Conservation (phyloP, 208 protist genomes). For the Endotrypanum monterogeii region DNA sequence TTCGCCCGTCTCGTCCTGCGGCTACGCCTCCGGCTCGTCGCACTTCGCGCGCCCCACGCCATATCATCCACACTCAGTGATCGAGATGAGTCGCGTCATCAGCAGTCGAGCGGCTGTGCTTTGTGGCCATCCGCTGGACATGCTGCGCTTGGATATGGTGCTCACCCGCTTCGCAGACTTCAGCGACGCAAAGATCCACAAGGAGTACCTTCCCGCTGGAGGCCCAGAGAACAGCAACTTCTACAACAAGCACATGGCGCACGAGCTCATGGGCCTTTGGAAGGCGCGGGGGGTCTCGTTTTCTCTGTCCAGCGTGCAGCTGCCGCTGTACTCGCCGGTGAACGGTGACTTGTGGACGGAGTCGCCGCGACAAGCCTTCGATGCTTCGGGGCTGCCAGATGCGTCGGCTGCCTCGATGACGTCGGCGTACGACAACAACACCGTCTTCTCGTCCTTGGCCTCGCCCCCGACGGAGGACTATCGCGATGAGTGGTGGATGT, state of each 20-base stretch:
- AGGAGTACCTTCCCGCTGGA: slow-evolving; percentile 61
- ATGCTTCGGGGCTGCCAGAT: not conserved
- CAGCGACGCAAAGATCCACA: slow-evolving; percentile 72
- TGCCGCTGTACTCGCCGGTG: slow-evolving; percentile 74
- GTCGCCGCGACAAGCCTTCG: not conserved
- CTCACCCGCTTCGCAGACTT: slow-evolving; percentile 58
- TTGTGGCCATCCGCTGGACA: slow-evolving; percentile 76
- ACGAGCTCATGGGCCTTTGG: slow-evolving; percentile 63
- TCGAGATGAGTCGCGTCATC: slow-evolving; percentile 74
- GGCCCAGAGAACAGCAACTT: slow-evolving; percentile 69
- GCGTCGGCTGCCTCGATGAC: slow-evolving; percentile 4
- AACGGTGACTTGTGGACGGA: slow-evolving; percentile 55
- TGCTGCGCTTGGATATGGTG: slow-evolving; percentile 61
- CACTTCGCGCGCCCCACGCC: not conserved
- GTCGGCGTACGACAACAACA: not conserved
- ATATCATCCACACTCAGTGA: slow-evolving; percentile 47
- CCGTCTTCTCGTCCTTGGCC: not conserved
- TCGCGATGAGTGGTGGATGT: slow-evolving; percentile 36
- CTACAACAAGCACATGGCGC: slow-evolving; percentile 59
- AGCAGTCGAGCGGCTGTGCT: slow-evolving; percentile 66
- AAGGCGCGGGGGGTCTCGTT: slow-evolving; percentile 44
- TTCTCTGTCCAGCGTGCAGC: slow-evolving; percentile 37
- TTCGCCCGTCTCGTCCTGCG: slow-evolving; percentile 3
- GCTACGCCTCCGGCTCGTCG: slow-evolving; percentile 1
- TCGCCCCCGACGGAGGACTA: not conserved